These are phyloP conservation scores for Gypsophila paniculata DNA, from an alignment of 179 eudicot species.

Conservation along the genomic window DNA sequence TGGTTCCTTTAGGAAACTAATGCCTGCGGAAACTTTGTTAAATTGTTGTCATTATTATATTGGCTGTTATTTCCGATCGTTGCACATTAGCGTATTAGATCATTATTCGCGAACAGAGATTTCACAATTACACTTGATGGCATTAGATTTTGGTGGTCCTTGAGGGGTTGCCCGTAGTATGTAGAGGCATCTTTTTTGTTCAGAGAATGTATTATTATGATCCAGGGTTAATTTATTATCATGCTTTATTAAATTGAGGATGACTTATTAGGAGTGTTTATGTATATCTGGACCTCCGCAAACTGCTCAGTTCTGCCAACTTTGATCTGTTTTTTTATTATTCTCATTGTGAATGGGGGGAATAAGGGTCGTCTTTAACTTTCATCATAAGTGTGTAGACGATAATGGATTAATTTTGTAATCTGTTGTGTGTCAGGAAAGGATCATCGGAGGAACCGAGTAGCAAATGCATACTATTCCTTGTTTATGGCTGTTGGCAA, in stretches of 20 bases:
- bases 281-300: background rate
- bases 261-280: background rate
- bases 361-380: background rate
- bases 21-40: background rate
- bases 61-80: background rate
- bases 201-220: no score
- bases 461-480: conserved; percentile 98
- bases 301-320: background rate
- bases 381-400: background rate
- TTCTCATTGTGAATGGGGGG: background rate
- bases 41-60: background rate
- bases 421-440: conserved; percentile 46
- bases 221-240: no score
- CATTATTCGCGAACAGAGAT: background rate
- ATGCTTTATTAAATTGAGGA: no score
- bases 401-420: background rate
- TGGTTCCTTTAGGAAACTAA: no score
- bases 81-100: no score
- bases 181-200: background rate
- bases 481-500: conserved; percentile 95
- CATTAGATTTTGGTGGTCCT: background rate
- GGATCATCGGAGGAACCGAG: conserved; percentile 89
- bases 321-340: background rate
- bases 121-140: background rate
- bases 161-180: background rate